Evolutionary conservation across 257 asterid species (phyloP), one percentile per base, ranked within the genome.

Genomic region (Phtheirospermum japonicum): DNA sequence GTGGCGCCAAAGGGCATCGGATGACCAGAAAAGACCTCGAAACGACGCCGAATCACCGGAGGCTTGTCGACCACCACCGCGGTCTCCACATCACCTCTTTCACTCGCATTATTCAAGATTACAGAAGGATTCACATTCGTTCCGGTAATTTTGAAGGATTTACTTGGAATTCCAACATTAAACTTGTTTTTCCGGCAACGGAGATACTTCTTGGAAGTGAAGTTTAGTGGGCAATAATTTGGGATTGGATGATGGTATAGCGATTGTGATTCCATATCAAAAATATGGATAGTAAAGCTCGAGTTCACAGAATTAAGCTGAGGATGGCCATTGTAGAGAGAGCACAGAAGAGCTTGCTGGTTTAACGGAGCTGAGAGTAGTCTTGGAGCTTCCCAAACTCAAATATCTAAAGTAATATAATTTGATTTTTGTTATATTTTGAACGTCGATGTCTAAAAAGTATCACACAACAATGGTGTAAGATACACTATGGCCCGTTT

Each of bases 1-100:
- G 96, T 83, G 75, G 99, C 97, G 46, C 97, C 99, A 75, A 85
- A 87, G 63, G 99, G 99, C 76, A 77, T 52, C 51, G 99, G 96
- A 59, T 76, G 46, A 59, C 96, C 99, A 42, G 80, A 64, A 8
- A 77, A 71, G 31, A 89, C 85, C 85, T 85, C 82, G 37, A 86
- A 85, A 46, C 75, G 82, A 2, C 66, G 77, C 17, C 20, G 74
- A 52, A 46, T 66, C 0, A 53, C 52, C 59, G 77, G 80, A n/a
- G 82, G 86, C 75, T 74, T 81, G 76, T 82, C 88, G 68, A 83
- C 86, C 69, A 76, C 87, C 40, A 79, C 83, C n/a, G 87, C 80
- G 7, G 85, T 75, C 33, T 83, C 95, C 43, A 73, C 67, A 30
- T 72, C 84, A 39, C 84, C 77, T 62, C 88, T 69, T 61, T 75